phyloP scores from a whole-genome alignment of 75 land plant species.

The Cupressus sempervirens region DNA sequence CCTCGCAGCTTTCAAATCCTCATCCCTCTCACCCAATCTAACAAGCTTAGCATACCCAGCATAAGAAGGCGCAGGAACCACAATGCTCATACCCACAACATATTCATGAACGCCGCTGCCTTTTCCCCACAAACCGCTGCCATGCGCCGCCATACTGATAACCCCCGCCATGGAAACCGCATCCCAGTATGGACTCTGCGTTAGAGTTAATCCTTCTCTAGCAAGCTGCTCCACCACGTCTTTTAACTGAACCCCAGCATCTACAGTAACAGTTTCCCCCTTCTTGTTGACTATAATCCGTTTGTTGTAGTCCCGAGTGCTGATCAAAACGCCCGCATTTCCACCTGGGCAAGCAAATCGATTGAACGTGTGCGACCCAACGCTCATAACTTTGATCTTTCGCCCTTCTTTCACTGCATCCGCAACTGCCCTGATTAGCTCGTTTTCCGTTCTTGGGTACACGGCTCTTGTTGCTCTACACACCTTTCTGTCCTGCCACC shows the following conservation, averaged over 20 bases:
- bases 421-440: conserved; percentile 36
- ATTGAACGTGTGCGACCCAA: conserved; percentile 18
- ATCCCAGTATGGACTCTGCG: conserved; percentile 16
- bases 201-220: conserved; percentile 5
- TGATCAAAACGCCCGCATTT: conserved; percentile 21
- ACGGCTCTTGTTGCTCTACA: conserved; percentile 23
- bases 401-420: conserved; percentile 14
- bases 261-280: conserved; percentile 18
- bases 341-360: conserved; percentile 38
- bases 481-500: conserved; percentile 21
- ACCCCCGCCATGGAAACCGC: conserved; percentile 23
- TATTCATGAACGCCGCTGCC: conserved; percentile 17
- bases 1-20: conserved; percentile 17
- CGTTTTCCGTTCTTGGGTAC: conserved; percentile 29
- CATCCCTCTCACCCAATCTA: not conserved
- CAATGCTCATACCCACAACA: conserved; percentile 22
- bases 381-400: conserved; percentile 37
- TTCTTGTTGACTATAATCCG: conserved; percentile 12
- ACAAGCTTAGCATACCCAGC: conserved; percentile 15
- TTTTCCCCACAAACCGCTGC: conserved; percentile 19
- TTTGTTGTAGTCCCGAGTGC: conserved; percentile 23
- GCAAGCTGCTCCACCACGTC: conserved; percentile 16
- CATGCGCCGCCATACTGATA: conserved; percentile 26
- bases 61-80: conserved; percentile 10
- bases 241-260: conserved; percentile 24